A percentile compares a stretch with the other conserved stretches of the same genome.
phyloP scores from a whole-genome alignment of 108 stramenopile genomes.

The Schizochytrium sp. region DNA sequence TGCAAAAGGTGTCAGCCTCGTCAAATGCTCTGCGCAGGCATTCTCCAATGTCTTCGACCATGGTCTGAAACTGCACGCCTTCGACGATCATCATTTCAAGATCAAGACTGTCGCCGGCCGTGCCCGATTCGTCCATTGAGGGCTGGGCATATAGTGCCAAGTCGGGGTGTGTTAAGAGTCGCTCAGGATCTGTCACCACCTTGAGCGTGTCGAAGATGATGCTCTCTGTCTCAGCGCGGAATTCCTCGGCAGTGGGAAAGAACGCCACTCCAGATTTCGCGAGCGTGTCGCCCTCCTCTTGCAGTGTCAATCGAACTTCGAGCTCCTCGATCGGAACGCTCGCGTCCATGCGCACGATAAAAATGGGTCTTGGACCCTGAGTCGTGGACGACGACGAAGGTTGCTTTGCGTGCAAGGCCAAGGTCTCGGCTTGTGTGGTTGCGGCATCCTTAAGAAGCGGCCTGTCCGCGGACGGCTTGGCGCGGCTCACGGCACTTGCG shows the following conservation, averaged over 20 bases:
- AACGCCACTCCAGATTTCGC: background rate
- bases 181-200: background rate
- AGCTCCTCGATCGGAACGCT: background rate
- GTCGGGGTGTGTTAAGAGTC: background rate
- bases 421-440: no score
- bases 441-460: no score
- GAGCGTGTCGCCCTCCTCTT: background rate
- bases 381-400: background rate
- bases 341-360: background rate
- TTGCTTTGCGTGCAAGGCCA: background rate
- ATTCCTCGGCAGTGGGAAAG: background rate
- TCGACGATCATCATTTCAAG: conserved; percentile 13
- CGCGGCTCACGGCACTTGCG: background rate
- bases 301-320: background rate
- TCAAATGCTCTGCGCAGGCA: conserved; percentile 14
- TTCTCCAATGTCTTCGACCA: background rate
- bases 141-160: background rate
- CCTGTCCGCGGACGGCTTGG: background rate
- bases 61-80: background rate
- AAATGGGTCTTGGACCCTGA: background rate
- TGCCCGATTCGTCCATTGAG: background rate
- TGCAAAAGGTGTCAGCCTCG: conserved; percentile 29
- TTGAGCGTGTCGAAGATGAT: conserved; percentile 10
- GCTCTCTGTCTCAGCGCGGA: background rate
- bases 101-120: background rate